Percentiles rank a stretch among this genome's conserved stretches.
Conservation (phyloP, 805 yeast genomes). For the Candida nanaspora region DNA sequence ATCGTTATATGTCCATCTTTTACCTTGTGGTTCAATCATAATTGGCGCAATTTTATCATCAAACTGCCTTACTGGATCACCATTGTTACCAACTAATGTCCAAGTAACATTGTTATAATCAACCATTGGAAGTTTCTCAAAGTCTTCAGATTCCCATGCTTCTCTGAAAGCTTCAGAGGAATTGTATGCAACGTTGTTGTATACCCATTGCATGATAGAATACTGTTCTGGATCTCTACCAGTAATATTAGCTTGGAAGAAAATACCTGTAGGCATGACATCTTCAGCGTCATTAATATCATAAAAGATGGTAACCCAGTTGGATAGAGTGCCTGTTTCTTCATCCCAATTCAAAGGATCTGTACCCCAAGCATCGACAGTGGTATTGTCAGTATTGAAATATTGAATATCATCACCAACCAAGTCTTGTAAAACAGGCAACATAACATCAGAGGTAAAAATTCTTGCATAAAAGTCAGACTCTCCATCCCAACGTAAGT, state of each 20-base stretch:
- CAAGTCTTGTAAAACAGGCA: conserved; percentile 2
- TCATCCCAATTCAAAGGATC: conserved; percentile 3
- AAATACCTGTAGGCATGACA: conserved; percentile 15
- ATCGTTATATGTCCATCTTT: conserved; percentile 20
- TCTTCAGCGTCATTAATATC: conserved; percentile 13
- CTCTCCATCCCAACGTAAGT: neutral
- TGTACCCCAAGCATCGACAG: conserved; percentile 2
- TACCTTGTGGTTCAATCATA: conserved; percentile 19
- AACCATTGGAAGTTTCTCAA: conserved; percentile 11
- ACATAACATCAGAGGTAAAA: neutral
- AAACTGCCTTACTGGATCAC: neutral
- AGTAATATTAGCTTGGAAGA: conserved; percentile 13
- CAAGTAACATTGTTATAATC: conserved; percentile 5
- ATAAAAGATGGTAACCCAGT: conserved; percentile 2
- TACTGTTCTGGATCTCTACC: conserved; percentile 11
- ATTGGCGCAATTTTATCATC: conserved; percentile 19
- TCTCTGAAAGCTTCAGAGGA: conserved; percentile 17
- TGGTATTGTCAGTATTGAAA: neutral
- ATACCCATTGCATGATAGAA: conserved; percentile 14
- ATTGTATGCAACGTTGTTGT: conserved; percentile 14
- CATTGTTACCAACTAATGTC: conserved; percentile 12
- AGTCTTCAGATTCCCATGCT: conserved; percentile 14
- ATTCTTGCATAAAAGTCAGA: neutral
- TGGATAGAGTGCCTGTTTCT: neutral
- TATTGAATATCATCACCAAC: neutral